These are phyloP conservation scores for Barnettozyma wickerhamii DNA, from an alignment of 805 yeast species.

Conservation along the genomic window DNA sequence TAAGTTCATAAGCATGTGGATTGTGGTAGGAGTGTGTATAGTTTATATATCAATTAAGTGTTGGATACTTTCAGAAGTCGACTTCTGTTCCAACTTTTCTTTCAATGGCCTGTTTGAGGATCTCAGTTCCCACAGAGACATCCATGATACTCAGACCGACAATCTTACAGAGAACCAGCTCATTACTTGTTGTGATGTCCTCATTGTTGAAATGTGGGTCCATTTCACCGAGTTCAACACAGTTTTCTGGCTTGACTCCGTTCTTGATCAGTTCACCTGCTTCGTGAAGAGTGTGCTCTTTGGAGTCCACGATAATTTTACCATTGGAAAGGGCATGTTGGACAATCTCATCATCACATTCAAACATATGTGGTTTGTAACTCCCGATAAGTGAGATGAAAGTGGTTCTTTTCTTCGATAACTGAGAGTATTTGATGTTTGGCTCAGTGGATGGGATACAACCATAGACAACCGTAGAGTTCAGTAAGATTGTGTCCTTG, in stretches of 20 bases:
- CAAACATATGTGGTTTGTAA: slow-evolving; percentile 64
- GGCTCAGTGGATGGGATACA: slow-evolving; percentile 57
- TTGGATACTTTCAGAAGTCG: slow-evolving; percentile 28
- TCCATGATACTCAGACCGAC: slow-evolving; percentile 69
- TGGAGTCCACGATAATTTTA: slow-evolving; percentile 55
- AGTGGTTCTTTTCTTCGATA: slow-evolving; percentile 27
- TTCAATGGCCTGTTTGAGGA: slow-evolving; percentile 30
- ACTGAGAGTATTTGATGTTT: slow-evolving; percentile 31
- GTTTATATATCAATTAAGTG: too few relatives aligned
- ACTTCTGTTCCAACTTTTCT: slow-evolving; percentile 28
- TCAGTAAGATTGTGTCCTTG: slow-evolving; percentile 27
- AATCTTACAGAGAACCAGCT: slow-evolving; percentile 45
- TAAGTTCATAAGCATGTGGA: too few relatives aligned
- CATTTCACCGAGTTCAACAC: slow-evolving; percentile 45
- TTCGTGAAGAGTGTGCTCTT: slow-evolving; percentile 49
- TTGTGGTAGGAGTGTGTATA: too few relatives aligned
- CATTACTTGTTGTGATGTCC: slow-evolving; percentile 13
- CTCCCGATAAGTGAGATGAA: slow-evolving; percentile 62
- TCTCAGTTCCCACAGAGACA: slow-evolving; percentile 43
- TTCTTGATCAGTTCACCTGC: slow-evolving; percentile 62
- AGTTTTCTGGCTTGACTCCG: slow-evolving; percentile 32
- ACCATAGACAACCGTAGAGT: slow-evolving; percentile 49
- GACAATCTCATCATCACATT: slow-evolving; percentile 45
- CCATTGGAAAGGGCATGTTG: slow-evolving; percentile 31
- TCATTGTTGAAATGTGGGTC: slow-evolving; percentile 11